Conservation (phyloP, 805 yeast species). For the Saccharomycopsis capsularis region DNA sequence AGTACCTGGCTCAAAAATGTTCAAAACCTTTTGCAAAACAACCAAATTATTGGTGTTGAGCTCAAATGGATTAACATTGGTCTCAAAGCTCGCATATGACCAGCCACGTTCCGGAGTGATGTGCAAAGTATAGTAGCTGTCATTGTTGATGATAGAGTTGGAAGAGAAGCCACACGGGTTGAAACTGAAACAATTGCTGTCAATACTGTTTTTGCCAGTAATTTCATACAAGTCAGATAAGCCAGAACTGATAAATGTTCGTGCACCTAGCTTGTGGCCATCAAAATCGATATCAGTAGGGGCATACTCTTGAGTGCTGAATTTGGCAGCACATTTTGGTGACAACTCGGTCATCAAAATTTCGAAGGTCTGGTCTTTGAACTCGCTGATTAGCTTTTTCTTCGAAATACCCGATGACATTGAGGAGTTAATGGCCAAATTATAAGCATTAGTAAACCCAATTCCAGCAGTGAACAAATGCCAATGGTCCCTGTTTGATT, state of each 20-base stretch:
- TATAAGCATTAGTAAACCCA: constrained; percentile 22
- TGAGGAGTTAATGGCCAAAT: constrained; percentile 9
- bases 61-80: constrained; percentile 56
- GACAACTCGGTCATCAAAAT: constrained; percentile 83
- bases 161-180: constrained; percentile 94
- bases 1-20: constrained; percentile 65
- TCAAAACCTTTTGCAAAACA: constrained; percentile 54
- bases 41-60: constrained; percentile 39
- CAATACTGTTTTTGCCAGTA: constrained; percentile 31
- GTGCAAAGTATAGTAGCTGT: constrained; percentile 76
- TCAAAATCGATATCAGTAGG: constrained; percentile 46
- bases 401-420: neutral
- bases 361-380: constrained; percentile 71
- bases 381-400: constrained; percentile 8
- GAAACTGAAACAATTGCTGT: constrained; percentile 84
- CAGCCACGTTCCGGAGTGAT: constrained; percentile 92
- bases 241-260: constrained; percentile 56
- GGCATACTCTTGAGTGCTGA: constrained; percentile 45
- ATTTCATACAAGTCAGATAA: constrained; percentile 52
- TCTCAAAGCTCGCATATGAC: constrained; percentile 95
- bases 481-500: constrained; percentile 82
- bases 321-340: constrained; percentile 47
- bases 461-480: constrained; percentile 65
- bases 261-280: constrained; percentile 75
- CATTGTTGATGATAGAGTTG: constrained; percentile 60